phyloP scores from a whole-genome alignment of 495 filamentous ascomycete genomes.

The Tetracladium setigerum region DNA sequence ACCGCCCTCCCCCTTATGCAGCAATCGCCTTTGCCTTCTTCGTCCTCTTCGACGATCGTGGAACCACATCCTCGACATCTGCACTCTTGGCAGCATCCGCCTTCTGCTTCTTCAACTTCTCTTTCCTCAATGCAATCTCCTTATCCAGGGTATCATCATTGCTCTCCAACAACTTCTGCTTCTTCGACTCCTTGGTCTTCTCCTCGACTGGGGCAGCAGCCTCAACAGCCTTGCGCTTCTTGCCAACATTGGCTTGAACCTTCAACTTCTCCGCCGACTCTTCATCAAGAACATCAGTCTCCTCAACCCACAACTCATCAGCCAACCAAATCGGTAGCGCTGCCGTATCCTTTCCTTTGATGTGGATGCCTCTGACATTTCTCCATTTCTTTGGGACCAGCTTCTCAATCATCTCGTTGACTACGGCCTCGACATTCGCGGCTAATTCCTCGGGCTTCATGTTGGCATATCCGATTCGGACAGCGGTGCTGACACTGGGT shows the following conservation, averaged over 20 bases:
- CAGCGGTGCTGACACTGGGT: slow-evolving; percentile 52
- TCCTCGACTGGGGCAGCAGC: slow-evolving; percentile 35
- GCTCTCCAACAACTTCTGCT: slow-evolving; percentile 42
- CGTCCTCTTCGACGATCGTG: slow-evolving; percentile 19
- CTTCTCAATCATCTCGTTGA: slow-evolving; percentile 60
- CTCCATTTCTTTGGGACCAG: slow-evolving; percentile 78
- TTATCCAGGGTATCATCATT: slow-evolving; percentile 50
- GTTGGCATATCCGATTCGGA: slow-evolving; percentile 64
- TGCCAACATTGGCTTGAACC: slow-evolving; percentile 51
- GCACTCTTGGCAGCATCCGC: slow-evolving; percentile 17
- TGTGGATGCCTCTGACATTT: slow-evolving; percentile 72
- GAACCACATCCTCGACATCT: slow-evolving; percentile 21
- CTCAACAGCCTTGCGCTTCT: slow-evolving; percentile 56
- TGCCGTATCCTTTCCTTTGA: slow-evolving; percentile 80
- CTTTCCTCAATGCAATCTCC: slow-evolving; percentile 51
- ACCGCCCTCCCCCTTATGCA: not conserved
- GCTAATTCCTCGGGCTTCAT: slow-evolving; percentile 67
- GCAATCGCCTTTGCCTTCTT: slow-evolving; percentile 30
- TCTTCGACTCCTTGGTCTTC: slow-evolving; percentile 40
- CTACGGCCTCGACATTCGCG: slow-evolving; percentile 71
- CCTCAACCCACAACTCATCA: slow-evolving; percentile 80
- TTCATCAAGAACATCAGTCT: slow-evolving; percentile 64
- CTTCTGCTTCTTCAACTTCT: slow-evolving; percentile 50
- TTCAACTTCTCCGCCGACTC: slow-evolving; percentile 41
- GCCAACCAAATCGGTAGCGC: slow-evolving; percentile 90